Evolutionary conservation across 495 filamentous ascomycete genomes (phyloP).

Genomic region (Wilcoxina mikolae): DNA sequence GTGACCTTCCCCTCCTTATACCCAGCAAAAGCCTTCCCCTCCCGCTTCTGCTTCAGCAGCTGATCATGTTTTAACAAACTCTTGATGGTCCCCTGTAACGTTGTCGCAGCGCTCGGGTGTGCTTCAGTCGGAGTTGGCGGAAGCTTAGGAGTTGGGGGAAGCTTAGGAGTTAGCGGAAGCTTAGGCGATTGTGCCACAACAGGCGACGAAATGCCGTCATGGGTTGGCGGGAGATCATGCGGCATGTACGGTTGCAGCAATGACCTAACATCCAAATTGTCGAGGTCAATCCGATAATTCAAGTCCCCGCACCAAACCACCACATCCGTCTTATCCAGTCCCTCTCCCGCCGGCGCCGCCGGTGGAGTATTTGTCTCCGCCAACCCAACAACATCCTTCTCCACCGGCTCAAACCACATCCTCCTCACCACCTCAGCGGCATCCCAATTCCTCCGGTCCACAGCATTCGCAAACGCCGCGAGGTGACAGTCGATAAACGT

Average conservation of each 20-base stretch:
- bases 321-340: constrained; percentile 82
- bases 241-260: constrained; percentile 40
- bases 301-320: constrained; percentile 94
- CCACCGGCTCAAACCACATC: constrained; percentile 58
- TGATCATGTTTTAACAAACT: constrained; percentile 87
- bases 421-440: constrained; percentile 57
- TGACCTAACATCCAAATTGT: constrained; percentile 76
- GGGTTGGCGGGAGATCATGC: constrained; percentile 22
- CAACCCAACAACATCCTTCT: constrained; percentile 40
- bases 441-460: constrained; percentile 82
- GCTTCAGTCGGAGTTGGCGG: constrained; percentile 12
- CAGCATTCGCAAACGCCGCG: constrained; percentile 65
- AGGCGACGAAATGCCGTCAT: constrained; percentile 10
- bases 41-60: constrained; percentile 54
- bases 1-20: constrained; percentile 81
- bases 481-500: constrained; percentile 87
- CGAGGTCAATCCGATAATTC: constrained; percentile 84
- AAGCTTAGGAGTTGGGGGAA: background rate
- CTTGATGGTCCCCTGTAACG: constrained; percentile 66
- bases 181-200: constrained; percentile 8
- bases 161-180: background rate
- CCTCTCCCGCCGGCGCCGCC: constrained; percentile 37
- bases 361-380: constrained; percentile 11
- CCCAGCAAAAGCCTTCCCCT: constrained; percentile 68
- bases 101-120: constrained; percentile 31